Evolutionary conservation across 495 filamentous ascomycete species (phyloP), one percentile per base, ranked within the genome.

Genomic region (Neurospora pannonica): DNA sequence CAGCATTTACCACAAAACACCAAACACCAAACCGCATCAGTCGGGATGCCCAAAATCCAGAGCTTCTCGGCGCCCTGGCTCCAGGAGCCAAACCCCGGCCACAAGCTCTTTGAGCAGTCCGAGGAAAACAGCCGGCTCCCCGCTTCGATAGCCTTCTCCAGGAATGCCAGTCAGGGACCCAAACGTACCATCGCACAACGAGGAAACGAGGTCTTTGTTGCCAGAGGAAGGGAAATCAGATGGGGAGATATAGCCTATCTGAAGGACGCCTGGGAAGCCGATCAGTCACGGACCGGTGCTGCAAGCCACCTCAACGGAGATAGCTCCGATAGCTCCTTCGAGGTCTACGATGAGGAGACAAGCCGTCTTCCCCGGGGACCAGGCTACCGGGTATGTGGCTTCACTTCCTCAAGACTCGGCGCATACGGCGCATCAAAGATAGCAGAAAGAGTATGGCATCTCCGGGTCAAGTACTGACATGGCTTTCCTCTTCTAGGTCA

Each of bases 41-140:
- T 34, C 54, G 54, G 54, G 71, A 97, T 97, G 94, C 92, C 93
- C 15, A 92, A 89, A 80, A 89, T 95, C 76, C 88, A 92, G 78
- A 90, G 88, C 80, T 94, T 92, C 81, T 93, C 93, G 78, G 94
- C 94, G 36, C 84, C 88, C 73, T 97, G 94, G 94, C 89, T 97
- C 31, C 89, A 89, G 74, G 86, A 90, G 77, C 91, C 92, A 31
- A 88, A 90, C 24, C 89, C 91, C 34, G 94, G 92, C 72, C 90
- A 90, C 80, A 86, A 89, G 62, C 85, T 97, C 71, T 96, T 97
- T 78, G 82, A 85, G 71, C 83, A 77, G 19, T 77, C 80, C 67
- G 71, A 74, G 34, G 81, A 81, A 48, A 77, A 79, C 42, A 69
- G 70, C 72, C 78, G 78, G 71, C 46, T 72, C 10, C 46, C 75